Base-by-base conservation (phyloP, 2,329 filamentous ascomycete species). In the Didymella lethalis region DNA sequence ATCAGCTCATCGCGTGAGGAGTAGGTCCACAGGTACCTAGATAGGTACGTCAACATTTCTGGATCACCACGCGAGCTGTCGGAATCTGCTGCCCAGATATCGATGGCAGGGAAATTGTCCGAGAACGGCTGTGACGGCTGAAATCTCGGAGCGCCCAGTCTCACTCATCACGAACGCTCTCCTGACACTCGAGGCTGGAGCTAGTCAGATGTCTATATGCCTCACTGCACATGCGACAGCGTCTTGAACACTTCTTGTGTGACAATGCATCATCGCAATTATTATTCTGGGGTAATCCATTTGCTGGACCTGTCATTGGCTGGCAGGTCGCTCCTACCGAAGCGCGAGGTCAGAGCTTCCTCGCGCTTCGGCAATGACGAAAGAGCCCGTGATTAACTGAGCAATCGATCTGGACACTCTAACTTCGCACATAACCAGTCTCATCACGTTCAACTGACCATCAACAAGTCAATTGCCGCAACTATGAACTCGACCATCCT, bases 401-500 rank as follows among this genome's bases (percentile, higher is more conserved):
- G 46, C 46, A 54, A 20, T 51, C 46, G 46, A 54, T 20, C 48
- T 26, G 25, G 46, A 45, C 46, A 40, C 20, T 29, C 25, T 12
- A 25, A 44, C 36, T 47, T 29, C 10, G 12, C 28, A 41, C 46
- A 23, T 16, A 23, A 47, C 53, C 25, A 5, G 14, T 28, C 28
- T 34, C 26, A 32, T 48, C 41, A 59, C 55, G 48, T 25, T 38
- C 70, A 71, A 72, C 72, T 72, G 66, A 66, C 20, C 46, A 32
- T 18, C 36, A 38, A 28, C 28, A 32, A 54, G 62, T 59, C 67
- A 59, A 68, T 63, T 64, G 59, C 61, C 72, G 12, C 36, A 50
- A 83, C 25, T 74, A 96, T 96, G 92, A 88, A 92, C 75, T 83
- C 89, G 56, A 84, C 89, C 63, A 85, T 96, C 66, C 83, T 96